phyloP scores from a whole-genome alignment of 2,329 filamentous ascomycete species.

The Fusarium sp. region DNA sequence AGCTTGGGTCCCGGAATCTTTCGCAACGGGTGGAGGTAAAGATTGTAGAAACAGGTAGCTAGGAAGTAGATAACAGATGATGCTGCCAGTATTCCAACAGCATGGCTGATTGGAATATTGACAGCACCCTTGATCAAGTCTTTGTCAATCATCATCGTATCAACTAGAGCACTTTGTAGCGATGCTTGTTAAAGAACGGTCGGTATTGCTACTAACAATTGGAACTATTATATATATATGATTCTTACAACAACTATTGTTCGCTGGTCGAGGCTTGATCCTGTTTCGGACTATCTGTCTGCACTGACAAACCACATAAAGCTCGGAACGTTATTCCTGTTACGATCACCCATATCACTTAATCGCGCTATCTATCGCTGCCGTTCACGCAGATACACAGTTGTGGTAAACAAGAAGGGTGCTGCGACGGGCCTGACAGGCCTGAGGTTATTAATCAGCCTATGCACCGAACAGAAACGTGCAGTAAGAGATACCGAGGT shows the following conservation, averaged over 20 bases:
- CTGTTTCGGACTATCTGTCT: not conserved
- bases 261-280: not conserved
- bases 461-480: not conserved
- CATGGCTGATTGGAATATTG: not conserved
- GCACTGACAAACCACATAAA: not conserved
- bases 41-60: not conserved
- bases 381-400: rapidly evolving
- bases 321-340: not conserved
- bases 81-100: not conserved
- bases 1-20: not conserved
- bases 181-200: not conserved
- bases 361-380: not conserved
- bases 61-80: not conserved
- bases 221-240: not conserved
- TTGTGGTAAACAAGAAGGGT: rapidly evolving
- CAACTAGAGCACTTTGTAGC: not conserved
- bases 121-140: not conserved
- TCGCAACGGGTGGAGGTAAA: not conserved
- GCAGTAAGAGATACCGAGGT: not conserved
- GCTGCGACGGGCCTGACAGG: not conserved
- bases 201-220: not conserved
- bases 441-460: not conserved
- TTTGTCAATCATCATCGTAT: not conserved
- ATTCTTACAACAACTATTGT: not conserved
- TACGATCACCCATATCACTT: not conserved